phyloP scores from a whole-genome alignment of 2,329 filamentous ascomycete species.

The Fusarium continuum region DNA sequence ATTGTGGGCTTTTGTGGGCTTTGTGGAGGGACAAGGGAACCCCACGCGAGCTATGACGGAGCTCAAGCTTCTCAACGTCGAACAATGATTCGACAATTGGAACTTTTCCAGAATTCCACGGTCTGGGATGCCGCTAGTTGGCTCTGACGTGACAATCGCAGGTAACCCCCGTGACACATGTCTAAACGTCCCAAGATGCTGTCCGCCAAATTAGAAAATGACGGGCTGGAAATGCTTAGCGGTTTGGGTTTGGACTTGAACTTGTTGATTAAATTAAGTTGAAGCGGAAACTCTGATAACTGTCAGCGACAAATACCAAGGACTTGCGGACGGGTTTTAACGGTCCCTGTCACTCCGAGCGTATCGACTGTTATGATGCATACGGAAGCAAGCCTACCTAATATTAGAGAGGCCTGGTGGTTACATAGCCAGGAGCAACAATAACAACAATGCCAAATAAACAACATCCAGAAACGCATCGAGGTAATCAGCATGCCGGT shows the following conservation, averaged over 20 bases:
- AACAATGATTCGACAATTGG: slow-evolving; percentile 44
- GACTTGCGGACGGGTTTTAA: background rate
- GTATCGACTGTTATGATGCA: slow-evolving; percentile 31
- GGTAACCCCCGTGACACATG: slow-evolving; percentile 41
- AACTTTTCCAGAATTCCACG: slow-evolving; percentile 45
- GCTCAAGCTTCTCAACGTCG: slow-evolving; percentile 28
- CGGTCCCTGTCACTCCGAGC: slow-evolving; percentile 1
- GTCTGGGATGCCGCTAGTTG: slow-evolving; percentile 35
- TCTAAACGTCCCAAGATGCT: slow-evolving; percentile 19
- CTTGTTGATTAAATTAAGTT: slow-evolving; percentile 11
- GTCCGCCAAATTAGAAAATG: slow-evolving; percentile 29
- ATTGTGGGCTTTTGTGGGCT: slow-evolving; percentile 27
- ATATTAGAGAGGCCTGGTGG: slow-evolving; percentile 6
- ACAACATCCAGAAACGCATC: background rate
- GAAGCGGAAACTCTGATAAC: slow-evolving; percentile 29
- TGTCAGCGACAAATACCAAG: slow-evolving; percentile 22
- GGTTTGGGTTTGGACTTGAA: slow-evolving; percentile 13
- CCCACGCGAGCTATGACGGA: slow-evolving; percentile 34
- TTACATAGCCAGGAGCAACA: background rate
- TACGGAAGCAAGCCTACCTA: background rate
- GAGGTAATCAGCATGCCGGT: slow-evolving; percentile 4
- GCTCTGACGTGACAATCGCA: slow-evolving; percentile 41
- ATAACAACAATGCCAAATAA: background rate
- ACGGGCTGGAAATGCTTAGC: slow-evolving; percentile 5
- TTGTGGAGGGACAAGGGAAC: slow-evolving; percentile 37